Conservation (phyloP, 805 yeast species). For the Isabelozyma pseudorhagii region DNA sequence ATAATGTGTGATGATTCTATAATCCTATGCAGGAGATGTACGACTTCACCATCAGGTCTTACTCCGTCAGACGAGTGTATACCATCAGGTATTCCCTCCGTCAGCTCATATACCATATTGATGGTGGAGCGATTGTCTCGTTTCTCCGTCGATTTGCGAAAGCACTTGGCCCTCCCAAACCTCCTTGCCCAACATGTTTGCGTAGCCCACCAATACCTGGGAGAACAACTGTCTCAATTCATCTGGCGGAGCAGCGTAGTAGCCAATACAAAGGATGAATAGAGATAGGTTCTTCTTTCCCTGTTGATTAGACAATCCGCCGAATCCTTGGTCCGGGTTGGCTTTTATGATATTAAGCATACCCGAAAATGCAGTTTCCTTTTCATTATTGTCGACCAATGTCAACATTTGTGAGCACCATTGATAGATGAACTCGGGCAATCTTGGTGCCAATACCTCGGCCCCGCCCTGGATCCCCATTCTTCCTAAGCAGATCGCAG, state of each 20-base stretch:
- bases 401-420: conserved; percentile 74
- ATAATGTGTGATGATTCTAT: background rate
- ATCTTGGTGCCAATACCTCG: conserved; percentile 49
- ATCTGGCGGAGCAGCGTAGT: conserved; percentile 49
- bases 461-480: conserved; percentile 64
- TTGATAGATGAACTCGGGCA: conserved; percentile 53
- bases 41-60: too few species aligned
- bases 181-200: conserved; percentile 44
- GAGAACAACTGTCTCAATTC: conserved; percentile 42
- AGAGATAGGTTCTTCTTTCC: conserved; percentile 47
- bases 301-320: conserved; percentile 41
- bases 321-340: conserved; percentile 64
- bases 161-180: conserved; percentile 29
- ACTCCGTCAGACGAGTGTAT: too few species aligned
- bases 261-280: conserved; percentile 59
- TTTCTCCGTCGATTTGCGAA: conserved; percentile 27
- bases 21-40: background rate
- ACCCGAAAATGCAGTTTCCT: conserved; percentile 83
- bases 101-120: conserved; percentile 16
- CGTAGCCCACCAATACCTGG: conserved; percentile 44
- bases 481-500: conserved; percentile 87
- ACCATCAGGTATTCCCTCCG: too few species aligned
- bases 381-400: conserved; percentile 79
- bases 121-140: conserved; percentile 17
- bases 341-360: conserved; percentile 64